Evolutionary conservation across 2,329 filamentous ascomycete species (phyloP).

Genomic region (Parafenestella ontariensis): DNA sequence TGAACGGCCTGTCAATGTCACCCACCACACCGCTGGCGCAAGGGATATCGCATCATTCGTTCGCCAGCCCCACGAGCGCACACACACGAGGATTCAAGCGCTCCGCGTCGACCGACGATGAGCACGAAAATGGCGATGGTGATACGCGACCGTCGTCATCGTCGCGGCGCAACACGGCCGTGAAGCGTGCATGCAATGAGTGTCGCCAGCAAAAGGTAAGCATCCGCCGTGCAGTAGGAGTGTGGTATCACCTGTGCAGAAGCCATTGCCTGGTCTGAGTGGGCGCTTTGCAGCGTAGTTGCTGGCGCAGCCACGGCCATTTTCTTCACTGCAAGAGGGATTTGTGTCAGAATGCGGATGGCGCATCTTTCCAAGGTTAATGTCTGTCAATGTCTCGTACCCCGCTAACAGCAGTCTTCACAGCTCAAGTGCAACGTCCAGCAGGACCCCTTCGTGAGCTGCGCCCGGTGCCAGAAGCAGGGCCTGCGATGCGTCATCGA

Average conservation of each 20-base stretch:
- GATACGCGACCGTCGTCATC: slow-evolving; percentile 32
- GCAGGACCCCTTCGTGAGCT: slow-evolving; percentile 79
- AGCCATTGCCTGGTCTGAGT: neutral
- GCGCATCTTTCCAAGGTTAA: slow-evolving; percentile 2
- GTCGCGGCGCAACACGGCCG: slow-evolving; percentile 43
- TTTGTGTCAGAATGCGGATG: too few relatives aligned
- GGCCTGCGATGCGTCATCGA: slow-evolving; percentile 86
- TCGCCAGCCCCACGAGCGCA: slow-evolving; percentile 40
- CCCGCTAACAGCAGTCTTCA: slow-evolving; percentile 27
- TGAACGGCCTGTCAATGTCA: slow-evolving; percentile 31
- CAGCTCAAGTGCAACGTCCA: slow-evolving; percentile 84
- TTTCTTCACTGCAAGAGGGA: neutral
- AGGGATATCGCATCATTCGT: slow-evolving; percentile 32
- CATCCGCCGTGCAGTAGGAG: neutral
- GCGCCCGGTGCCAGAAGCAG: slow-evolving; percentile 78
- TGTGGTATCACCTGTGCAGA: neutral
- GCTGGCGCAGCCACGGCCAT: neutral
- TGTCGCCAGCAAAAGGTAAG: slow-evolving; percentile 84
- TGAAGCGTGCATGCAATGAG: slow-evolving; percentile 82
- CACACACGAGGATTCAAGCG: slow-evolving; percentile 46
- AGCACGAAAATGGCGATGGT: slow-evolving; percentile 40
- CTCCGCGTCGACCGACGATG: slow-evolving; percentile 47
- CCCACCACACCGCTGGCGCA: slow-evolving; percentile 40
- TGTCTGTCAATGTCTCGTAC: slow-evolving; percentile 1
- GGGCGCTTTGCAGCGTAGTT: neutral